Conservation (phyloP, 768 basidiomycete species). For the Pleurotus pulmonarius region DNA sequence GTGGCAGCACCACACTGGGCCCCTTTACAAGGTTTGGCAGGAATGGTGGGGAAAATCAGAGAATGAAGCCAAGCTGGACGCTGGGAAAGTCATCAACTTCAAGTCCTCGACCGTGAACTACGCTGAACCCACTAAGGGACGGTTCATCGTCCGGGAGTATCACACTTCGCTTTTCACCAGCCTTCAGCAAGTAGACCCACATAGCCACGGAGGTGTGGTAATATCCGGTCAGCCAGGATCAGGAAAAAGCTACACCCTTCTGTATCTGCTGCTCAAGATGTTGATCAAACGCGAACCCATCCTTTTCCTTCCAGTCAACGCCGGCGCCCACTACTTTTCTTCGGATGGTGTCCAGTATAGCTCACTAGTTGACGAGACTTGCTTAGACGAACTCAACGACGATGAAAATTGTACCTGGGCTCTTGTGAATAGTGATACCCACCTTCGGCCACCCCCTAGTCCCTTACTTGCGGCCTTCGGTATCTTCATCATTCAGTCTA, state of each 20-base stretch:
- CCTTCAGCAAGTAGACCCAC: neutral
- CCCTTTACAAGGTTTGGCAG: too few species aligned
- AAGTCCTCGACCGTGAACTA: too few species aligned
- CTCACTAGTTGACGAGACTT: too few species aligned
- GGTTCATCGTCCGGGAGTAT: neutral
- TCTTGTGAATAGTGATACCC: neutral
- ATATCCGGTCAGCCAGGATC: neutral
- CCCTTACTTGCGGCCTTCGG: neutral
- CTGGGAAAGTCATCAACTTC: too few species aligned
- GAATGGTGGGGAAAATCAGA: too few species aligned
- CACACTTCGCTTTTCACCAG: neutral
- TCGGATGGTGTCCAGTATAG: neutral
- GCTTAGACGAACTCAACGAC: neutral
- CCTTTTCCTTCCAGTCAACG: neutral
- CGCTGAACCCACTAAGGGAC: too few species aligned
- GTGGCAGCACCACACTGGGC: too few species aligned
- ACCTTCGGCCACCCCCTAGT: neutral
- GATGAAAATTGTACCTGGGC: neutral
- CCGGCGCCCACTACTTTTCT: neutral
- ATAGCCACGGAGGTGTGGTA: neutral
- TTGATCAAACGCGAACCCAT: neutral
- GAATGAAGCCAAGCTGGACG: too few species aligned
- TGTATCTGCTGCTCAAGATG: neutral
- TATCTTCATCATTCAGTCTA: slow-evolving; percentile 1
- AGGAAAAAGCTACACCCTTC: neutral